Evolutionary conservation across 2,329 filamentous ascomycete species (phyloP), one percentile per base, ranked within the genome.

Genomic region (Bipolaris victoriae): DNA sequence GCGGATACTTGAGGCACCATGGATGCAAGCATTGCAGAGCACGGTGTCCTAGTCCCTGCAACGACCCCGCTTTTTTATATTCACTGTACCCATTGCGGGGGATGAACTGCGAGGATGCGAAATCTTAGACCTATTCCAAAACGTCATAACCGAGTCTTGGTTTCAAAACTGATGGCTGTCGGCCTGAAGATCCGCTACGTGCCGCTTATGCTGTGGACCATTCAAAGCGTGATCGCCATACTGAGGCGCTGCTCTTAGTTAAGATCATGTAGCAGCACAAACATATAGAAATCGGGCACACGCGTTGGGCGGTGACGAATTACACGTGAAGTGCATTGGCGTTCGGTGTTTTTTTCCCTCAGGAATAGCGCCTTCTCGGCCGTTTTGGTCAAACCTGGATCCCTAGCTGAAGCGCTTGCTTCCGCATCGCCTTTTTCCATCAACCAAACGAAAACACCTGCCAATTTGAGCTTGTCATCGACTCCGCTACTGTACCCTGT

Each of bases 41-140:
- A 39, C 39, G 46, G 52, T 40, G 35, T 36, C 44, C 45, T 44
- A 52, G 56, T 18, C 29, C 16, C 40, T 47, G 45, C 40, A 26
- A 31, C 29, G 29, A 58, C 56, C 56, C 56, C 56, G 51, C 51
- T 55, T 58, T 53, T 55, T 47, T 43, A 55, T 40, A 49, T 49
- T 49, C 47, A 48, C 40, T 29, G 33, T 40, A n/a, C 29, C 50
- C 50, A 20, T 35, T 58, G 56, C 56, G 51, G 51, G 46, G 56
- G 51, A 58, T 55, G 35, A 41, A 16, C 51, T 41, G 18, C 56
- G 52, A 45, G 51, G 56, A 50, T 58, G 22, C 11, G 39, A 55
- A 39, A 40, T 18, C 29, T 44, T 5, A 24, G n/a, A 43, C 35
- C 31, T 55, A 22, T 43, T 55, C 11, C 15, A 18, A 31, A 31